A percentile compares a stretch with the other conserved stretches of the same genome.
Evolutionary conservation across 2,329 filamentous ascomycete genomes (phyloP).

Genomic region (Dothiorella sarmentorum): DNA sequence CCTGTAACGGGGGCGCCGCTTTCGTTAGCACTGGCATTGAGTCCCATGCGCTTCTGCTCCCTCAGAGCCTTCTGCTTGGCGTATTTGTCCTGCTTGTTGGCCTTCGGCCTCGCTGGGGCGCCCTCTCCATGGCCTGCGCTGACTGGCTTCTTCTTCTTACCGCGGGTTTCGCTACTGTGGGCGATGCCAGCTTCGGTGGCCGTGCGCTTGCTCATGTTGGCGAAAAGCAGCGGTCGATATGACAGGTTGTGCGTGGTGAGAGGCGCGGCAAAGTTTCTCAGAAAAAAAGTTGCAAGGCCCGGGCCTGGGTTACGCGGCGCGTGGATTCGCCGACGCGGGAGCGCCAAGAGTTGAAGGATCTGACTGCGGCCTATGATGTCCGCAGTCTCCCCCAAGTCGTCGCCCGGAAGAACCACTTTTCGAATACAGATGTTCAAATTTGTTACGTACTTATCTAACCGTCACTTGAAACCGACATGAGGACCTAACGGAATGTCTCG

Average conservation of each 20-base stretch:
- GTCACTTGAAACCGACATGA: neutral
- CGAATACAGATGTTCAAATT: neutral
- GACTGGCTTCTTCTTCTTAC: neutral
- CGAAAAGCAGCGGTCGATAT: neutral
- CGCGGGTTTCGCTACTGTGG: neutral
- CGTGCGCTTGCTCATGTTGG: slow-evolving; percentile 7
- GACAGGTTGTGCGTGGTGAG: neutral
- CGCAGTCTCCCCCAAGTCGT: neutral
- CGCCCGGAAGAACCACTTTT: neutral
- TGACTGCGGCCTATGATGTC: neutral
- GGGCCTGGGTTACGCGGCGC: neutral
- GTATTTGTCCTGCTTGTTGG: neutral
- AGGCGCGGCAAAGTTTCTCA: neutral
- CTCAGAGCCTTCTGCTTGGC: neutral
- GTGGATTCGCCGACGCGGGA: slow-evolving; percentile 3
- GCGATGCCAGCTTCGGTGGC: slow-evolving; percentile 5
- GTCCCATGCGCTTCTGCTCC: neutral
- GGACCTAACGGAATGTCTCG: neutral
- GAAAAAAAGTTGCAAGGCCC: neutral
- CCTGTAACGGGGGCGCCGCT: neutral
- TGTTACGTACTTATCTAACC: neutral
- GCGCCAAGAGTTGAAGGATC: neutral
- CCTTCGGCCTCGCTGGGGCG: neutral
- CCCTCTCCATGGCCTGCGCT: neutral
- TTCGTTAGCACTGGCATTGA: neutral